A percentile compares a stretch with the other conserved stretches of the same genome.
phyloP scores from a whole-genome alignment of 768 basidiomycete genomes.

The Saitozyma sp. region DNA sequence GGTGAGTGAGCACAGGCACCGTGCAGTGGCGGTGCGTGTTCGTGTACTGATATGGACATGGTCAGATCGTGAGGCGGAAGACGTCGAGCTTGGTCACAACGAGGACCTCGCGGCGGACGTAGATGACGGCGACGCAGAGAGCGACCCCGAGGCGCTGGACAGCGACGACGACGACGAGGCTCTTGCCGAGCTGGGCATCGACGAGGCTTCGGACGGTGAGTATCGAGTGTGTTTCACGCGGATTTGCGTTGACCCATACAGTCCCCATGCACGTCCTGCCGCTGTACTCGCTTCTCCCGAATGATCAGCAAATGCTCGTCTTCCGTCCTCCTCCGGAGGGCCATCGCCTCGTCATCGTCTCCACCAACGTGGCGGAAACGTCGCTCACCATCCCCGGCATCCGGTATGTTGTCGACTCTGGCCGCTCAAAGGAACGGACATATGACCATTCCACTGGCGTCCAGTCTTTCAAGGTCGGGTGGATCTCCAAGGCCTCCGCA shows the following conservation, averaged over 20 bases:
- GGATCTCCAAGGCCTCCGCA: conserved; percentile 94
- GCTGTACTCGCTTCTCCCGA: conserved; percentile 85
- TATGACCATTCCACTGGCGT: conserved; percentile 80
- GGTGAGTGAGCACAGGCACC: too few relatives aligned
- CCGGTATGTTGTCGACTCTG: conserved; percentile 95
- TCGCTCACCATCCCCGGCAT: conserved; percentile 96
- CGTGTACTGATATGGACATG: conserved; percentile 14
- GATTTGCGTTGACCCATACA: conserved; percentile 45
- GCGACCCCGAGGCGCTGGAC: conserved; percentile 63
- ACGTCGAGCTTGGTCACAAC: conserved; percentile 57
- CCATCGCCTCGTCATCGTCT: conserved; percentile 82
- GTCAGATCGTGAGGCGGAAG: conserved; percentile 54
- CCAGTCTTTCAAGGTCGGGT: conserved; percentile 86
- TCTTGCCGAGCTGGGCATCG: conserved; percentile 49
- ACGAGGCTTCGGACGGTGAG: conserved; percentile 43
- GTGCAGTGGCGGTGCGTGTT: not conserved
- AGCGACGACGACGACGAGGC: conserved; percentile 70
- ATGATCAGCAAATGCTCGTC: conserved; percentile 91
- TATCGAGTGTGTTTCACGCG: not conserved
- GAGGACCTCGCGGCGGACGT: conserved; percentile 56
- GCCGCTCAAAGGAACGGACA: conserved; percentile 90
- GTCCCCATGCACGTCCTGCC: conserved; percentile 94
- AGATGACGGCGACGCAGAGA: conserved; percentile 64
- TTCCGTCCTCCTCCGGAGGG: conserved; percentile 81
- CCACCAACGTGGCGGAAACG: conserved; percentile 96